A percentile compares a stretch with the other conserved stretches of the same genome.
Evolutionary conservation across 129 eudicot species (phyloP).

Genomic region (Dittrichia graveolens): DNA sequence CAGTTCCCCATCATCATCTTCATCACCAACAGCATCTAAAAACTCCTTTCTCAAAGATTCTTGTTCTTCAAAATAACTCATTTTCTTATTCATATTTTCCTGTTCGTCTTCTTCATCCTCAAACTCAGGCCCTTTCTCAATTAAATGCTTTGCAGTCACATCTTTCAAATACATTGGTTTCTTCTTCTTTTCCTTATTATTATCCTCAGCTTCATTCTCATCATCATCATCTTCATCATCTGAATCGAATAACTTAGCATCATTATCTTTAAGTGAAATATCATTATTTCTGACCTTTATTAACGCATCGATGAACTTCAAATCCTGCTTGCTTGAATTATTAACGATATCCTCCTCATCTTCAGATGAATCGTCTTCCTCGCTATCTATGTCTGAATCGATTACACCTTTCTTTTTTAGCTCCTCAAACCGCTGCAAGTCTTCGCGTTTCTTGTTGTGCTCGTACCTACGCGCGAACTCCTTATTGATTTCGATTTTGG

Average conservation of each 20-base stretch:
- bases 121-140: conserved; percentile 70
- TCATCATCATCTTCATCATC: conserved; percentile 42
- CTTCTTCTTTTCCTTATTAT: conserved; percentile 41
- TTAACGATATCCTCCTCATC: conserved; percentile 35
- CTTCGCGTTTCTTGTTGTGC: conserved; percentile 87
- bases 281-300: conserved; percentile 64
- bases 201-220: conserved; percentile 11
- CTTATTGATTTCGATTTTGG: conserved; percentile 61
- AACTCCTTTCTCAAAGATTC: conserved; percentile 60
- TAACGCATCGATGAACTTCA: conserved; percentile 52
- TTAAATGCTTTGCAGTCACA: conserved; percentile 62
- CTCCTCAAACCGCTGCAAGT: conserved; percentile 67
- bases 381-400: conserved; percentile 40
- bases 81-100: conserved; percentile 34
- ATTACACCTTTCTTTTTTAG: conserved; percentile 75
- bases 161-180: conserved; percentile 75
- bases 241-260: conserved; percentile 55
- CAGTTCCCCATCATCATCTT: conserved; percentile 45
- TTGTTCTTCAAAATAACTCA: conserved; percentile 65
- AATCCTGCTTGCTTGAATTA: conserved; percentile 46
- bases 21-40: conserved; percentile 50
- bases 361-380: conserved; percentile 39
- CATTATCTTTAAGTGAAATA: conserved; percentile 51
- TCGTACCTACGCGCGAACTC: conserved; percentile 74
- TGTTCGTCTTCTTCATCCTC: conserved; percentile 49